These are phyloP conservation scores for Capsicum baccatum DNA, from an alignment of 257 asterid genomes.

Conservation along the genomic window DNA sequence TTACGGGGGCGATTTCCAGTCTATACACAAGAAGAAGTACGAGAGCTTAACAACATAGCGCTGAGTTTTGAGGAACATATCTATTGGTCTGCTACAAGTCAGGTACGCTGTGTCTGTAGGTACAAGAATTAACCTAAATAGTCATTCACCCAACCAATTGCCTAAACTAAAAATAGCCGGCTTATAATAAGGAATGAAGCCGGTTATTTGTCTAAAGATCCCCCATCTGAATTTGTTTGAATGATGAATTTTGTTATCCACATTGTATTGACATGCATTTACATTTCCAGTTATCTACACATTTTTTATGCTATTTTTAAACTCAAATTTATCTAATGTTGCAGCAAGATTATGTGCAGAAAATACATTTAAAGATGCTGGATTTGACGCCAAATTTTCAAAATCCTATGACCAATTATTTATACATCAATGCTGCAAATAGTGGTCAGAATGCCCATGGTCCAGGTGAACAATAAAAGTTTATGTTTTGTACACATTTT, in stretches of 20 bases:
- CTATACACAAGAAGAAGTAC: slow-evolving; percentile 66
- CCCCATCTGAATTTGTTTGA: neutral
- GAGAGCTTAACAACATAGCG: slow-evolving; percentile 76
- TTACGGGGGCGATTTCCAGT: slow-evolving; percentile 79
- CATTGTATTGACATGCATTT: neutral
- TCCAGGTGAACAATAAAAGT: neutral
- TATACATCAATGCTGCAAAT: slow-evolving; percentile 29
- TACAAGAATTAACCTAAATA: no score
- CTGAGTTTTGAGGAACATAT: slow-evolving; percentile 77
- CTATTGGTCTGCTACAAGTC: slow-evolving; percentile 71
- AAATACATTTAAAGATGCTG: slow-evolving; percentile 46
- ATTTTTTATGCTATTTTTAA: neutral
- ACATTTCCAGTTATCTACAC: neutral
- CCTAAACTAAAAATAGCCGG: no score
- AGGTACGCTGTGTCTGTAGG: slow-evolving; percentile 42
- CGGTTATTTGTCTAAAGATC: neutral
- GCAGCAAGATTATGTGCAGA: slow-evolving; percentile 36
- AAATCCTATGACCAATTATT: slow-evolving; percentile 33
- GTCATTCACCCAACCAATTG: no score
- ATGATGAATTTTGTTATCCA: neutral
- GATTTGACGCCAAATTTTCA: neutral
- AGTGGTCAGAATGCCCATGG: neutral
- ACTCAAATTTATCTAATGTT: neutral
- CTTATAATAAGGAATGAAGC: no score
- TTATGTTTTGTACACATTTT: neutral